A percentile compares a stretch with the other conserved stretches of the same genome.
These are phyloP conservation scores for Saraca asoca DNA, from an alignment of 331 rosid genomes.

Conservation along the genomic window DNA sequence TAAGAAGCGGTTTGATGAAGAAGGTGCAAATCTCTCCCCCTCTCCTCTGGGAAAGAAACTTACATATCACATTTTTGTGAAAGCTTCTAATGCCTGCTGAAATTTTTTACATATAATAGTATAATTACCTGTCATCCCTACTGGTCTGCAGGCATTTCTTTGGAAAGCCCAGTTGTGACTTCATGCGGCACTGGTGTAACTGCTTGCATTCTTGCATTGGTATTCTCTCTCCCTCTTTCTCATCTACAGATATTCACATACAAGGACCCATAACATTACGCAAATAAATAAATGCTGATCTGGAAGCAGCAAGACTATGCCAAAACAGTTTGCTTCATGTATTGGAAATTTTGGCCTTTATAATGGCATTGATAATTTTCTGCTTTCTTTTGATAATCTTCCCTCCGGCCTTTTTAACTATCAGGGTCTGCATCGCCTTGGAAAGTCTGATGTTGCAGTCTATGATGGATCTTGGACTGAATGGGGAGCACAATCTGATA, in stretches of 20 bases:
- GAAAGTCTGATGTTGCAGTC: conserved; percentile 69
- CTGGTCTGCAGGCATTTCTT: conserved; percentile 67
- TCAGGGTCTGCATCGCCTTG: conserved; percentile 93
- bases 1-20: conserved; percentile 69
- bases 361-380: neutral
- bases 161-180: conserved; percentile 67
- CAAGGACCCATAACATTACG: neutral
- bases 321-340: neutral
- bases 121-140: neutral
- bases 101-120: neutral
- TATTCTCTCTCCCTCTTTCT: conserved; percentile 38
- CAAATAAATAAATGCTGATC: neutral
- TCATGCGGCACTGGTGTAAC: conserved; percentile 96
- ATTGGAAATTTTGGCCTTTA: conserved; percentile 13
- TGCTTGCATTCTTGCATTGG: conserved; percentile 93
- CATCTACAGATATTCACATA: neutral
- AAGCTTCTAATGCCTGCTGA: conserved; percentile 4
- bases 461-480: conserved; percentile 99
- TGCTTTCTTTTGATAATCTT: conserved; percentile 9
- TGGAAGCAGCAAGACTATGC: neutral
- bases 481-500: conserved; percentile 84
- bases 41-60: conserved; percentile 14
- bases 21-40: conserved; percentile 45
- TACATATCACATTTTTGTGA: conserved; percentile 5
- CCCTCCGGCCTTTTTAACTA: neutral